Conservation (phyloP, 176 grass and related monocot genomes). For the Carex myosuroides region DNA sequence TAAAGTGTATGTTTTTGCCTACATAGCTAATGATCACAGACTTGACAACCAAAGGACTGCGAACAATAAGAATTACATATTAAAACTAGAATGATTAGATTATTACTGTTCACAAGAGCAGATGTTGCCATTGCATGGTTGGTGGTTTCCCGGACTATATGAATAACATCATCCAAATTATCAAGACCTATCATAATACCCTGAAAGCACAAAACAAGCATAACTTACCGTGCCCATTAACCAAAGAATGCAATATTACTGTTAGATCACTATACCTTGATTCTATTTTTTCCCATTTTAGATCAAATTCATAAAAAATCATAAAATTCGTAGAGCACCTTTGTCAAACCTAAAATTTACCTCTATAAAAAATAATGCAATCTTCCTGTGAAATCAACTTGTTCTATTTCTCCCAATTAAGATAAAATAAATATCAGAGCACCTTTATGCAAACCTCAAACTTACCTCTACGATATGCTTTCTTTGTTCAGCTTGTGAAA, state of each 20-base stretch:
- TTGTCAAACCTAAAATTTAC: conserved; percentile 36
- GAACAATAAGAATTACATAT: neutral
- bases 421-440: neutral
- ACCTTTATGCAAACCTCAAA: conserved; percentile 18
- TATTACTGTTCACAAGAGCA: conserved; percentile 70
- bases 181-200: conserved; percentile 91
- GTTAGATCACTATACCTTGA: neutral
- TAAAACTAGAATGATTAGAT: neutral
- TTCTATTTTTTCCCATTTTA: neutral
- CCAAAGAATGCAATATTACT: neutral
- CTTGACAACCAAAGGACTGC: neutral
- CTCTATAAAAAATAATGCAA: conserved; percentile 31
- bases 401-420: neutral
- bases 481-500: conserved; percentile 80
- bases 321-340: neutral
- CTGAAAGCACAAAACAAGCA: conserved; percentile 41
- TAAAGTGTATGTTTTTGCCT: neutral
- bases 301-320: neutral
- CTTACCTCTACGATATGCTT: conserved; percentile 96
- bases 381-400: neutral
- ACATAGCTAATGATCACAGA: neutral
- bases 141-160: conserved; percentile 65
- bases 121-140: conserved; percentile 48
- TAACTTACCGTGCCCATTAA: neutral
- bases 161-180: conserved; percentile 91